Conservation (phyloP, 257 asterid species). For the Nemophila menziesii region DNA sequence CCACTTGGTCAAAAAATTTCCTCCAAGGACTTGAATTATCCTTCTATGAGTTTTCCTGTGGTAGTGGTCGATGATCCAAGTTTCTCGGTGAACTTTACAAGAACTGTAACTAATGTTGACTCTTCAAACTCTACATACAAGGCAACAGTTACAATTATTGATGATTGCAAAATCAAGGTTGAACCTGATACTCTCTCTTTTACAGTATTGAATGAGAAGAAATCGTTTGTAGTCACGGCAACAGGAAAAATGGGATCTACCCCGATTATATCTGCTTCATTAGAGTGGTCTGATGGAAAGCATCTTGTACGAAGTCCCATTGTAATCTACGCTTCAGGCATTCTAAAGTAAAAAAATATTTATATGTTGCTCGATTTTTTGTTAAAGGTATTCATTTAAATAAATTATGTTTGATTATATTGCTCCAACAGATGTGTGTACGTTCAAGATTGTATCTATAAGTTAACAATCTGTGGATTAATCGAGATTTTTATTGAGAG, state of each 20-base stretch:
- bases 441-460: too few relatives aligned
- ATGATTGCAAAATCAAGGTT: neutral
- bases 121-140: slow-evolving; percentile 21
- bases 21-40: slow-evolving; percentile 24
- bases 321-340: neutral
- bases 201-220: neutral
- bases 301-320: neutral
- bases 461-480: too few relatives aligned
- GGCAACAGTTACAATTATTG: slow-evolving; percentile 7
- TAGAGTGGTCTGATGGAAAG: slow-evolving; percentile 3
- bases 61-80: neutral
- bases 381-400: too few relatives aligned
- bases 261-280: neutral
- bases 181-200: neutral
- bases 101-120: slow-evolving; percentile 31
- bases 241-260: neutral
- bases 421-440: too few relatives aligned
- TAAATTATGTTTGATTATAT: too few relatives aligned
- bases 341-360: too few relatives aligned
- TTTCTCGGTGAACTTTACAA: slow-evolving; percentile 13
- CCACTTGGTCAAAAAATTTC: neutral
- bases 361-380: too few relatives aligned
- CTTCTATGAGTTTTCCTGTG: slow-evolving; percentile 19
- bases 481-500: too few relatives aligned
- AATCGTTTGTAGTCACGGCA: neutral